Conservation (phyloP, 192 early-diverging fungal species). For the Diversispora epigaea region DNA sequence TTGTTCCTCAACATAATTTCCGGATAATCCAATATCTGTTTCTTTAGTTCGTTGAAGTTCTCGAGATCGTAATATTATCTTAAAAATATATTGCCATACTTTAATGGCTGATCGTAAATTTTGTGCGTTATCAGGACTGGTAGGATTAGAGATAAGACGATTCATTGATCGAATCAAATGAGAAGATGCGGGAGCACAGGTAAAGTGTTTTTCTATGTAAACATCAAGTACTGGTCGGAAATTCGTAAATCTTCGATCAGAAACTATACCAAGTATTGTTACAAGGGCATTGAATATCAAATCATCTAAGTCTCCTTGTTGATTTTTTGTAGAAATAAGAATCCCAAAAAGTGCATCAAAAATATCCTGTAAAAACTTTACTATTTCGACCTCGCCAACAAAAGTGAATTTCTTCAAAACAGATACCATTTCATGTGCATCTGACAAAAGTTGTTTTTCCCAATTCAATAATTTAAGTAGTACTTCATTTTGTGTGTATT, state of each 20-base stretch:
- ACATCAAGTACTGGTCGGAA: constrained; percentile 57
- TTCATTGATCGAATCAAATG: constrained; percentile 45
- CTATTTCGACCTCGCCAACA: constrained; percentile 66
- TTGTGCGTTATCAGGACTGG: constrained; percentile 39
- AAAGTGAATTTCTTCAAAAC: constrained; percentile 53
- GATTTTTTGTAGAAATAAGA: constrained; percentile 42
- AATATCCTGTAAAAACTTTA: constrained; percentile 64
- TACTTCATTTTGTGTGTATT: constrained; percentile 62
- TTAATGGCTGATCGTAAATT: constrained; percentile 57
- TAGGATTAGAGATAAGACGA: constrained; percentile 36
- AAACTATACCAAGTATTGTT: constrained; percentile 56
- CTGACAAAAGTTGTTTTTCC: constrained; percentile 41
- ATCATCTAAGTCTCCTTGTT: constrained; percentile 40
- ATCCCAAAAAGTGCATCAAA: constrained; percentile 65
- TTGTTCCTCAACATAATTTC: constrained; percentile 34
- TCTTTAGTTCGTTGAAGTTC: constrained; percentile 36
- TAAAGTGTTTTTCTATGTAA: constrained; percentile 59
- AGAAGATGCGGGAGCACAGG: constrained; percentile 32
- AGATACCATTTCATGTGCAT: constrained; percentile 39
- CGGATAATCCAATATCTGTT: constrained; percentile 27
- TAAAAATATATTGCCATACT: constrained; percentile 63
- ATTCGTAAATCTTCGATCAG: constrained; percentile 60
- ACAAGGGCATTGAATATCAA: constrained; percentile 54
- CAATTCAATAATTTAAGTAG: constrained; percentile 69
- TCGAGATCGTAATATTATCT: constrained; percentile 54